Conservation (phyloP, 2,329 filamentous ascomycete genomes). For the Hypoxylon sp. region DNA sequence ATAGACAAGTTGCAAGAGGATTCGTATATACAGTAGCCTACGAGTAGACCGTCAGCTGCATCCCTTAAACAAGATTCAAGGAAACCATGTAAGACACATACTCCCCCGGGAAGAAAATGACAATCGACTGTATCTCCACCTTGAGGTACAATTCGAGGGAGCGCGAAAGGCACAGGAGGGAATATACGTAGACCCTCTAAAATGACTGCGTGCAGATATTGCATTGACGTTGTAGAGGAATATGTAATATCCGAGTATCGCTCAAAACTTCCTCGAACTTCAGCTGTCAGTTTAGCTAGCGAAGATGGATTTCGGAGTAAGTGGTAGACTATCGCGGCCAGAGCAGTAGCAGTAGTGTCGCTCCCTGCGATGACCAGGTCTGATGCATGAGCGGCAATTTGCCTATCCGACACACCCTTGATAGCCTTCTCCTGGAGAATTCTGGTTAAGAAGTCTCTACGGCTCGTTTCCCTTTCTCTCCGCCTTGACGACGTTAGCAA, state of each 20-base stretch:
- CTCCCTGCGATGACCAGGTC: conserved; percentile 50
- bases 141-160: conserved; percentile 27
- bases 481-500: conserved; percentile 36
- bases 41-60: background rate
- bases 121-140: conserved; percentile 34
- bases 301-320: conserved; percentile 34
- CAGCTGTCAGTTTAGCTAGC: conserved; percentile 26
- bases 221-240: conserved; percentile 19
- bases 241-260: conserved; percentile 35
- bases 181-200: conserved; percentile 32
- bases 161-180: conserved; percentile 21
- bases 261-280: conserved; percentile 39
- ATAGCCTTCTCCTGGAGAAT: conserved; percentile 44
- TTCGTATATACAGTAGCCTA: conserved; percentile 34
- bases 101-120: conserved; percentile 37
- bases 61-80: background rate
- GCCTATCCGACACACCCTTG: conserved; percentile 42
- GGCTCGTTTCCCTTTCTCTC: conserved; percentile 29
- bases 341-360: conserved; percentile 41
- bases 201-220: conserved; percentile 29
- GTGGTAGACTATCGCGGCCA: conserved; percentile 40
- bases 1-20: conserved; percentile 34
- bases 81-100: conserved; percentile 8
- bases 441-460: conserved; percentile 49
- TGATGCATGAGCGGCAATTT: conserved; percentile 51